Evolutionary conservation across 306 rosid species (phyloP).

Genomic region (Cucurbita pepo): DNA sequence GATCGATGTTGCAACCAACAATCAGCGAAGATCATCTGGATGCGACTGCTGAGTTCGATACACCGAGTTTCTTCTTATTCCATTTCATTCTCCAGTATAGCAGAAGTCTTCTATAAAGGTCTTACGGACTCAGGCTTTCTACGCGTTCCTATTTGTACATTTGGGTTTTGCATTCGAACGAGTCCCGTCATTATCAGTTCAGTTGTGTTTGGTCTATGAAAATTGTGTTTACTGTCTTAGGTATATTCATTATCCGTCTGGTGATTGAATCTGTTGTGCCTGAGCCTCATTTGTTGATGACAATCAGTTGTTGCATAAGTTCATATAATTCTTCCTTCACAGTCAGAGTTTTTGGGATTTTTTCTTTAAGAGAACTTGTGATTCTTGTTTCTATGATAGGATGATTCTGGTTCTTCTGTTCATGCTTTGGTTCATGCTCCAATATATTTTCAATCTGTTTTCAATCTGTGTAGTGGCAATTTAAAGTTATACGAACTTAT

Average conservation of each 20-base stretch:
- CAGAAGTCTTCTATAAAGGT: constrained; percentile 17
- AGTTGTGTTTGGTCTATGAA: constrained; percentile 11
- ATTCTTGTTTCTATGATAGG: background rate
- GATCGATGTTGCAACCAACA: constrained; percentile 75
- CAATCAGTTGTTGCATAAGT: background rate
- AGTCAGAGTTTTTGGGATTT: background rate
- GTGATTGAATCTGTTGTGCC: background rate
- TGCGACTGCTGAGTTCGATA: constrained; percentile 66
- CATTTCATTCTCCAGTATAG: constrained; percentile 20
- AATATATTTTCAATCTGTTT: background rate
- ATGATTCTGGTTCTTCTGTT: background rate
- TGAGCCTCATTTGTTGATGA: constrained; percentile 1
- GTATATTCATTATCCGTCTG: background rate
- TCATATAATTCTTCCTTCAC: background rate
- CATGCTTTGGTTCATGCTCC: background rate
- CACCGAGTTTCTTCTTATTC: constrained; percentile 1
- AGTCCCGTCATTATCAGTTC: background rate
- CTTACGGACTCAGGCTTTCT: background rate
- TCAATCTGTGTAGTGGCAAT: background rate
- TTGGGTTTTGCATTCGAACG: background rate
- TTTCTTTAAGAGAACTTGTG: background rate
- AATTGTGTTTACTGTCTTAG: constrained; percentile 3
- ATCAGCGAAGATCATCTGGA: constrained; percentile 70
- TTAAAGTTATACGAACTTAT: too few relatives aligned
- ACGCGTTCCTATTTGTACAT: constrained; percentile 9